Conservation (phyloP, 2,329 filamentous ascomycete species). For the Ophiocordyceps robertsii region DNA sequence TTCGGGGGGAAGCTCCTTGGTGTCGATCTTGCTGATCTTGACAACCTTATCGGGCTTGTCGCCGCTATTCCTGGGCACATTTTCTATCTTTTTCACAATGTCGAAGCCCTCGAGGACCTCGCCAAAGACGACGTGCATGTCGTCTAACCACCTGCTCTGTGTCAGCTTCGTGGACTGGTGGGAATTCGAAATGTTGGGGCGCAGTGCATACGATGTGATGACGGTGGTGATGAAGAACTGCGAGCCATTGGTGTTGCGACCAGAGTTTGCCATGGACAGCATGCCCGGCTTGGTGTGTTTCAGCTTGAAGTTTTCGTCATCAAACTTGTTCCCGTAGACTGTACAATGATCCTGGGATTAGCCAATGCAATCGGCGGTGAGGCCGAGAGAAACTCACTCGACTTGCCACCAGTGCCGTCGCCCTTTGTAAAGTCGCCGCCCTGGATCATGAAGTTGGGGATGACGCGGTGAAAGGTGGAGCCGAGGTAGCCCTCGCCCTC, state of each 20-base stretch:
- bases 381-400: slow-evolving; percentile 39
- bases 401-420: slow-evolving; percentile 76
- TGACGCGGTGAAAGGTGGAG: slow-evolving; percentile 78
- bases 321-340: slow-evolving; percentile 75
- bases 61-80: slow-evolving; percentile 46
- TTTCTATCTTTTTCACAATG: slow-evolving; percentile 66
- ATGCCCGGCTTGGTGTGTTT: slow-evolving; percentile 80
- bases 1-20: slow-evolving; percentile 75
- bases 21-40: slow-evolving; percentile 74
- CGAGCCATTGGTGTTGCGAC: slow-evolving; percentile 75
- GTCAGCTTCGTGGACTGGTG: background rate
- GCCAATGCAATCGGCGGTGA: too few relatives aligned
- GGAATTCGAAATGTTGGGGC: background rate
- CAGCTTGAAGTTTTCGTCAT: slow-evolving; percentile 90
- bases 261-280: slow-evolving; percentile 76
- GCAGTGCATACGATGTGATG: slow-evolving; percentile 50
- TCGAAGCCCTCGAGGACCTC: slow-evolving; percentile 82
- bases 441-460: slow-evolving; percentile 87
- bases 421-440: slow-evolving; percentile 78
- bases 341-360: too few relatives aligned
- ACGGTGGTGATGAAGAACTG: slow-evolving; percentile 89
- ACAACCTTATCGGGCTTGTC: slow-evolving; percentile 58
- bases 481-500: slow-evolving; percentile 75
- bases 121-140: slow-evolving; percentile 75
- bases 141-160: slow-evolving; percentile 58